Conservation (phyloP, 2,329 filamentous ascomycete species). For the Curvularia lunata region DNA sequence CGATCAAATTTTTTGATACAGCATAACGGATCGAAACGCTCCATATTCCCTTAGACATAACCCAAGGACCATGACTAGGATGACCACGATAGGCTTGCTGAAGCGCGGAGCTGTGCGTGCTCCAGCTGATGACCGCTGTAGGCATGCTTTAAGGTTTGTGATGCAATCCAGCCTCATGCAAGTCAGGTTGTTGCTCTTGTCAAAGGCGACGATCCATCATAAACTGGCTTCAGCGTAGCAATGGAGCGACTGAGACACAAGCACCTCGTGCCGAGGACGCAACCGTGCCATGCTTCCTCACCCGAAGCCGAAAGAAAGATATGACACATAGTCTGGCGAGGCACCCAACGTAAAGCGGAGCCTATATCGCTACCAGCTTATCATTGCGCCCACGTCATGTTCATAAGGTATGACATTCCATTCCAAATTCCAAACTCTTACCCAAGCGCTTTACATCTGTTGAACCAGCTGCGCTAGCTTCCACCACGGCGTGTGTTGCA, state of each 20-base stretch:
- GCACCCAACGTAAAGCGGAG: background rate
- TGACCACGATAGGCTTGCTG: background rate
- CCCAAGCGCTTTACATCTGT: background rate
- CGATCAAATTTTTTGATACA: background rate
- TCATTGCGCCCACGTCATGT: background rate
- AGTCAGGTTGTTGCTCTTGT: background rate
- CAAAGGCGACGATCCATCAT: background rate
- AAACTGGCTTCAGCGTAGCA: background rate
- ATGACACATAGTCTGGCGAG: background rate
- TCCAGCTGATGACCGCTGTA: background rate
- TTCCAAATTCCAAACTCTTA: background rate
- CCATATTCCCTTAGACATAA: background rate
- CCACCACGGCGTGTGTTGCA: background rate
- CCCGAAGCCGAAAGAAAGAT: background rate
- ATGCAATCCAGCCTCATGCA: too few relatives aligned
- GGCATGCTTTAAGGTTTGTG: background rate
- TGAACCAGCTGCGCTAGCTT: background rate
- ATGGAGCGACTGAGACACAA: too few relatives aligned
- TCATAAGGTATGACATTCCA: background rate
- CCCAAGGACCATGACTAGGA: background rate
- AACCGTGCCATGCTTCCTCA: background rate
- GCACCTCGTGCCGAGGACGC: background rate
- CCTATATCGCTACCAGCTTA: background rate
- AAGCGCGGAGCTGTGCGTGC: background rate
- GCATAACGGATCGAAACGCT: too few relatives aligned